Percentiles rank a stretch among this genome's conserved stretches.
Evolutionary conservation across 2,329 filamentous ascomycete species (phyloP).

Genomic region (Fusarium pseudoanthophilum): DNA sequence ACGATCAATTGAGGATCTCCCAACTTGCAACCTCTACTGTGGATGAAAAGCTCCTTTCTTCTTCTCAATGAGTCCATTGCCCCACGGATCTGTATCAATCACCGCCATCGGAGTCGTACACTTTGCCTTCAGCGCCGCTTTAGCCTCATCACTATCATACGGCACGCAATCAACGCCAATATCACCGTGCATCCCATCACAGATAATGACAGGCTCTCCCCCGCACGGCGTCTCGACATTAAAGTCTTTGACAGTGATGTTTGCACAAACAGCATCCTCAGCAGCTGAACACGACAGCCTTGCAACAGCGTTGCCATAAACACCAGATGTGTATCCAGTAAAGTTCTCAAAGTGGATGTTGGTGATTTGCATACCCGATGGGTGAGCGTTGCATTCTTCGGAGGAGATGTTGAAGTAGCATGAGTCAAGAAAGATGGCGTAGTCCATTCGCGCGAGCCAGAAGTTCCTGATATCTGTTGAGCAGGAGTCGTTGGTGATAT

Average conservation of each 20-base stretch:
- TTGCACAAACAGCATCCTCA: slow-evolving; percentile 63
- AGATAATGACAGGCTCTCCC: slow-evolving; percentile 24
- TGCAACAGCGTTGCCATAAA: slow-evolving; percentile 64
- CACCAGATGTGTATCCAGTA: slow-evolving; percentile 65
- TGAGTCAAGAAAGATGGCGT: slow-evolving; percentile 67
- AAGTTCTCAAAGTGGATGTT: slow-evolving; percentile 70
- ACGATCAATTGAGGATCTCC: accelerated
- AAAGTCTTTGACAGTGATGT: slow-evolving; percentile 66
- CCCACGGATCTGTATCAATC: slow-evolving; percentile 16
- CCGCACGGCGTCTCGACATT: slow-evolving; percentile 49
- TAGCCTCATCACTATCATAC: slow-evolving; percentile 20
- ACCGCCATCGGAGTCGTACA: slow-evolving; percentile 18
- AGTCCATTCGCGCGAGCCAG: slow-evolving; percentile 67
- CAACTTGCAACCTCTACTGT: background rate
- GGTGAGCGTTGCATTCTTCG: slow-evolving; percentile 62
- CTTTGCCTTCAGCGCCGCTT: slow-evolving; percentile 3
- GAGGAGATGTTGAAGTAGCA: slow-evolving; percentile 69
- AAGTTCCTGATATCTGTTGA: slow-evolving; percentile 56
- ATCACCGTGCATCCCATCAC: slow-evolving; percentile 25
- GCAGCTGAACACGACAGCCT: slow-evolving; percentile 65
- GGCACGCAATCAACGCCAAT: slow-evolving; percentile 30
- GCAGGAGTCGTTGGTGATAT: accelerated
- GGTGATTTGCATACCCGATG: slow-evolving; percentile 67
- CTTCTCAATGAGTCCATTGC: background rate
- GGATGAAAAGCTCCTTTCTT: slow-evolving; percentile 7